Conservation (phyloP, 345 rosid species). For the Euphorbia tirucalli region DNA sequence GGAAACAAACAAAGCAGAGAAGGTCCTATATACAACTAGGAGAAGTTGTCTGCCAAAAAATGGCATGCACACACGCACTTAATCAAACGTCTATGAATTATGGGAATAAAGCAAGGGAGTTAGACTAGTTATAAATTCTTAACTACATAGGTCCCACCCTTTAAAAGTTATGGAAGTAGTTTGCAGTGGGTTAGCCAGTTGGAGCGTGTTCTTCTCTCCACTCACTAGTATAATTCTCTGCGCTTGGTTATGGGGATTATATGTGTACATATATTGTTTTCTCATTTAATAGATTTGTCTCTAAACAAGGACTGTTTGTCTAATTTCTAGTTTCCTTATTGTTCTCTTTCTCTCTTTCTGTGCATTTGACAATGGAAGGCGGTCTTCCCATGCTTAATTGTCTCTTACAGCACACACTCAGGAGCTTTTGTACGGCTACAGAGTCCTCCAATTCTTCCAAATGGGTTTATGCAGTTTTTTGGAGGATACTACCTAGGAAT, state of each 20-base stretch:
- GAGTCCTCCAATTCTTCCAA: conserved; percentile 55
- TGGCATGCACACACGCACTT: conserved; percentile 6
- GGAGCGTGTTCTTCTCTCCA: conserved; percentile 25
- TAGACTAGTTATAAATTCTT: not conserved
- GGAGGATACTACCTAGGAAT: conserved; percentile 77
- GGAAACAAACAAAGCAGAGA: conserved; percentile 8
- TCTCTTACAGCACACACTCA: conserved; percentile 59
- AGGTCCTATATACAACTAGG: conserved; percentile 9
- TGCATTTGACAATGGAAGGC: conserved; percentile 45
- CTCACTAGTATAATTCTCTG: conserved; percentile 8
- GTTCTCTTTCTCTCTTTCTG: conserved; percentile 6
- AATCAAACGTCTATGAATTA: not conserved
- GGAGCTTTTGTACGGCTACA: conserved; percentile 46
- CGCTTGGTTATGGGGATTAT: conserved; percentile 20
- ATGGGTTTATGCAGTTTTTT: conserved; percentile 76
- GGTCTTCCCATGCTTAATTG: conserved; percentile 64
- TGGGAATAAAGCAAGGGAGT: not conserved
- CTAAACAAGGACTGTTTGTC: conserved; percentile 21
- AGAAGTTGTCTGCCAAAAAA: conserved; percentile 15
- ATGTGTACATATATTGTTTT: conserved; percentile 1
- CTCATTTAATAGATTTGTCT: conserved; percentile 16
- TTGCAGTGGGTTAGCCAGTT: conserved; percentile 6
- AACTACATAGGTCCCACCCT: conserved; percentile 17
- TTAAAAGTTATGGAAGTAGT: not conserved
- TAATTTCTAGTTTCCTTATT: conserved; percentile 12